These are phyloP conservation scores for Cornus suecica DNA, from an alignment of 148 eudicot species.

Conservation along the genomic window DNA sequence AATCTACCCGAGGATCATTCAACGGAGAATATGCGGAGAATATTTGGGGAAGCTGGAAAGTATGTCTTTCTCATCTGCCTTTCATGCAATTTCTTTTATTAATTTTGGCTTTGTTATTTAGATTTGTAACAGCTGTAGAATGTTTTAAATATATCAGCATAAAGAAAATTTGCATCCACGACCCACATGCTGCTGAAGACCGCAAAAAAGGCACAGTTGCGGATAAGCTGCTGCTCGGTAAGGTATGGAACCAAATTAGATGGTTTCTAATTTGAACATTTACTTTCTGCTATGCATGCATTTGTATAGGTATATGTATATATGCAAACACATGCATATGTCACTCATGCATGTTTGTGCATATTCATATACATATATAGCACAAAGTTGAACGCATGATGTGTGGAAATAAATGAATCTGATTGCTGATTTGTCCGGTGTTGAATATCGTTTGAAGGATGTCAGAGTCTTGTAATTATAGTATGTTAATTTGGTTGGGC, in stretches of 20 bases:
- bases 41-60: slow-evolving; percentile 75
- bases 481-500: not conserved
- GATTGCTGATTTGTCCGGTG: not conserved
- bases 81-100: not conserved
- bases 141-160: slow-evolving; percentile 36
- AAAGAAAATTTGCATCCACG: slow-evolving; percentile 60
- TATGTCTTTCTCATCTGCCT: slow-evolving; percentile 22
- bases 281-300: too few relatives aligned
- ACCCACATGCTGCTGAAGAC: slow-evolving; percentile 52
- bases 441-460: not conserved
- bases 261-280: not conserved
- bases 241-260: slow-evolving; percentile 42
- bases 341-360: too few relatives aligned
- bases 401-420: not conserved
- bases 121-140: not conserved
- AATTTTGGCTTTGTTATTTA: not conserved
- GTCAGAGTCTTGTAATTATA: not conserved
- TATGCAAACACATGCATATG: too few relatives aligned
- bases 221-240: slow-evolving; percentile 64
- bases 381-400: too few relatives aligned
- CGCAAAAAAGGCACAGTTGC: slow-evolving; percentile 42
- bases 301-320: too few relatives aligned
- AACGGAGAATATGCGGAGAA: slow-evolving; percentile 54
- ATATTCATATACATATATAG: too few relatives aligned
- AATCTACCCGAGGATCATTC: slow-evolving; percentile 89